Conservation (phyloP, 2,329 filamentous ascomycete genomes). For the Diaporthe nobilis region DNA sequence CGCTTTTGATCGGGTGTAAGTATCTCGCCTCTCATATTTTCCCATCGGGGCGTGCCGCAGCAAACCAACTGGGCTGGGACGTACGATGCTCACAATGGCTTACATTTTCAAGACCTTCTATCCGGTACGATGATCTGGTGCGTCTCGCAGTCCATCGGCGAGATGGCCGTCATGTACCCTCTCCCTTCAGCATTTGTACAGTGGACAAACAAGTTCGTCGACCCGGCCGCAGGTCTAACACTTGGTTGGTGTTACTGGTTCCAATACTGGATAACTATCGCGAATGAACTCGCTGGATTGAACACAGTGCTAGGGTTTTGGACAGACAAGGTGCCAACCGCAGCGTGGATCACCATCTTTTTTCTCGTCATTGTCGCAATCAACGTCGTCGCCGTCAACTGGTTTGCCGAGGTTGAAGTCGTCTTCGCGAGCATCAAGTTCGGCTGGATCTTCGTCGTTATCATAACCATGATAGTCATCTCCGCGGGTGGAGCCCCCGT, state of each 20-base stretch:
- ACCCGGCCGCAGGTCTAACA: conserved; percentile 58
- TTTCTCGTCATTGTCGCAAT: conserved; percentile 55
- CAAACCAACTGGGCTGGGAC: neutral
- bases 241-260: conserved; percentile 65
- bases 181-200: conserved; percentile 62
- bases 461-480: conserved; percentile 59
- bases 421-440: conserved; percentile 60
- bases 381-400: conserved; percentile 58
- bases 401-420: conserved; percentile 63
- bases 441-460: conserved; percentile 62
- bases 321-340: conserved; percentile 58
- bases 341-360: conserved; percentile 61
- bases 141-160: conserved; percentile 61
- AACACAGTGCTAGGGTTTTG: conserved; percentile 60
- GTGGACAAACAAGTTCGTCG: conserved; percentile 61
- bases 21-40: neutral
- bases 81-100: neutral
- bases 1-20: conserved; percentile 60
- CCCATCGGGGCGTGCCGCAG: neutral
- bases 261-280: conserved; percentile 59
- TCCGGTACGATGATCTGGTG: conserved; percentile 62
- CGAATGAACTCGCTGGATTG: conserved; percentile 58
- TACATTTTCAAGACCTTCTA: conserved; percentile 47
- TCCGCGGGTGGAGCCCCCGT: conserved; percentile 58
- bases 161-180: conserved; percentile 62